Percentiles rank a stretch among this genome's conserved stretches.
These are phyloP conservation scores for Annulohypoxylon stygium DNA, from an alignment of 495 filamentous ascomycete species.

Conservation along the genomic window DNA sequence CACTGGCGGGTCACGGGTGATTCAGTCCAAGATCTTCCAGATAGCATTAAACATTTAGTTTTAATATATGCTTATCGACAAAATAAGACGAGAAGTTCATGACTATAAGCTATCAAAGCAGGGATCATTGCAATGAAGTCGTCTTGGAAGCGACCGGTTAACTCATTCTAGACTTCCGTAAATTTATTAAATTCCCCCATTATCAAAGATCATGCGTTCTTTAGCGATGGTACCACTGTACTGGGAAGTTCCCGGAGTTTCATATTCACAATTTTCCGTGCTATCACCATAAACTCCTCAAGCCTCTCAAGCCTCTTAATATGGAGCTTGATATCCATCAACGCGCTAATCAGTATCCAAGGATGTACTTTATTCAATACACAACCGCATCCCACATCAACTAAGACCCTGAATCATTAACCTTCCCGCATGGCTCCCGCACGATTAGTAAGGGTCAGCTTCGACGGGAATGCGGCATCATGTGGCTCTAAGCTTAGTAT, in stretches of 20 bases:
- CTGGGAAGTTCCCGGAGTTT: background rate
- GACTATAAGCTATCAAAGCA: background rate
- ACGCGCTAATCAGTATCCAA: background rate
- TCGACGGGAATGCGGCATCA: background rate
- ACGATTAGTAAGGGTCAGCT: slow-evolving; percentile 1
- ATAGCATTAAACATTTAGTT: background rate
- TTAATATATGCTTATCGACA: background rate
- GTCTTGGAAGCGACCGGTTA: background rate
- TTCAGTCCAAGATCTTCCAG: background rate
- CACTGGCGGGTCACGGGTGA: no score
- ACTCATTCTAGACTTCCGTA: background rate
- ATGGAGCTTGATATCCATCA: background rate
- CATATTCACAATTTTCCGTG: slow-evolving; percentile 1
- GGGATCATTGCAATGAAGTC: background rate
- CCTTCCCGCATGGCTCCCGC: slow-evolving; percentile 1
- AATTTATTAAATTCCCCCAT: background rate
- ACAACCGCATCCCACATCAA: background rate
- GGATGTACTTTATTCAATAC: background rate
- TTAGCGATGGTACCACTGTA: background rate
- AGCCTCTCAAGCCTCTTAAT: background rate
- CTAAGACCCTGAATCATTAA: slow-evolving; percentile 7
- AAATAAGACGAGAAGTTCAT: background rate
- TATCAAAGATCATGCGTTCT: background rate
- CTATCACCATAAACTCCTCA: background rate
- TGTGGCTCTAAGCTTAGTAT: background rate